Conservation (phyloP, 768 basidiomycete genomes). For the Trametes cubensis region DNA sequence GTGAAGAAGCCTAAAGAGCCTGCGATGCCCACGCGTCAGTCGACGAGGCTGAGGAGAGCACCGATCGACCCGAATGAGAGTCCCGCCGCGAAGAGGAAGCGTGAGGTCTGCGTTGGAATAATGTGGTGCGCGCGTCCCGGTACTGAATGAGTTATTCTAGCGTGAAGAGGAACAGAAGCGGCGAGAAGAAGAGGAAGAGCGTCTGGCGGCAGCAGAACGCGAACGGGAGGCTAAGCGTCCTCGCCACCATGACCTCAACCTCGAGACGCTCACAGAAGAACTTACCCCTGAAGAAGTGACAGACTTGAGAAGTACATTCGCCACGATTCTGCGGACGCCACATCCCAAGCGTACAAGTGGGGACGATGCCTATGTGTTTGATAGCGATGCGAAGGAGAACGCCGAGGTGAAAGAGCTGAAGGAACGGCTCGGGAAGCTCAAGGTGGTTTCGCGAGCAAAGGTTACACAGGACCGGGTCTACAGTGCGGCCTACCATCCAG, state of each 20-base stretch:
- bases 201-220: conserved; percentile 61
- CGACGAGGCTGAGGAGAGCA: conserved; percentile 59
- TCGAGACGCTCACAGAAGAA: conserved; percentile 58
- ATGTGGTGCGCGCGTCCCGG: neutral
- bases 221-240: conserved; percentile 67
- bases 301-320: conserved; percentile 49
- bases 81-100: conserved; percentile 61
- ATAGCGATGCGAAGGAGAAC: conserved; percentile 47
- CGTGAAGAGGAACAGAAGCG: conserved; percentile 53
- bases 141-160: conserved; percentile 31
- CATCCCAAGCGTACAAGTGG: conserved; percentile 45
- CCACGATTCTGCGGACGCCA: conserved; percentile 39
- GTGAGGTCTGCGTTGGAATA: conserved; percentile 51
- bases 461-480: conserved; percentile 78
- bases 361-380: conserved; percentile 56
- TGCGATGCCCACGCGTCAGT: conserved; percentile 61
- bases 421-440: conserved; percentile 55
- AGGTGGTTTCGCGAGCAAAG: conserved; percentile 77
- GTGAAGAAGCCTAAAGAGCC: conserved; percentile 53
- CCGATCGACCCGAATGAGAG: conserved; percentile 62
- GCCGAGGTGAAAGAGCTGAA: conserved; percentile 56
- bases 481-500: conserved; percentile 80
- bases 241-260: conserved; percentile 65
- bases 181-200: conserved; percentile 62
- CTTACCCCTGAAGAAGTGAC: conserved; percentile 47